Percentiles rank a stretch among this genome's conserved stretches.
Evolutionary conservation across 2,329 filamentous ascomycete species (phyloP).

Genomic region (Cladosporium cucumerinum): DNA sequence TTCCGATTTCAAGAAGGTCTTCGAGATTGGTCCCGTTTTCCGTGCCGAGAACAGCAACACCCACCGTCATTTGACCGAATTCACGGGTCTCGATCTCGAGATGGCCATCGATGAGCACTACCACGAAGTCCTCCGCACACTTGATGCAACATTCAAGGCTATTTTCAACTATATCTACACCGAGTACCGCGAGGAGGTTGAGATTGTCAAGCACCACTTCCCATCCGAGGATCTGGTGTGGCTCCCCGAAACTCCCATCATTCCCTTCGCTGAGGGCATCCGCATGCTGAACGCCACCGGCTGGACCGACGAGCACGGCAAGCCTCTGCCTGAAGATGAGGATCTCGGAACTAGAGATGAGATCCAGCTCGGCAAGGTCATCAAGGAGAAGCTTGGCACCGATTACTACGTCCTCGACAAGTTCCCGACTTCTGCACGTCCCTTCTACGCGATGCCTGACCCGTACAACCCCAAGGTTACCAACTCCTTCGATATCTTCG

Average conservation of each 20-base stretch:
- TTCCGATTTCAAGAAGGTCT: constrained; percentile 83
- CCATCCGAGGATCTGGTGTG: constrained; percentile 83
- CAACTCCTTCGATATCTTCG: constrained; percentile 93
- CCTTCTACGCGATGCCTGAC: constrained; percentile 89
- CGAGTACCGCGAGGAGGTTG: constrained; percentile 67
- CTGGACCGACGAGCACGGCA: constrained; percentile 73
- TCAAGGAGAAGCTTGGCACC: constrained; percentile 81
- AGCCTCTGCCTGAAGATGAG: constrained; percentile 66
- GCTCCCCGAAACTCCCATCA: constrained; percentile 77
- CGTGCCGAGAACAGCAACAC: constrained; percentile 95
- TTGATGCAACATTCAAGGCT: constrained; percentile 77
- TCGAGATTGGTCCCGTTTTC: constrained; percentile 87
- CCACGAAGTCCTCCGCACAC: constrained; percentile 74
- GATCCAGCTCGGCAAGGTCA: constrained; percentile 76
- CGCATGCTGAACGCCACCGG: constrained; percentile 75
- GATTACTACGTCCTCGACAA: constrained; percentile 96
- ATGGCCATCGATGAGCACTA: constrained; percentile 90
- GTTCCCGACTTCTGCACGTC: constrained; percentile 78
- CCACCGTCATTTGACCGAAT: constrained; percentile 89
- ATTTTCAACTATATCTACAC: constrained; percentile 72
- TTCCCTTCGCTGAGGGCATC: constrained; percentile 76
- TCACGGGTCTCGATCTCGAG: constrained; percentile 87
- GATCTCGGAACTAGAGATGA: constrained; percentile 84
- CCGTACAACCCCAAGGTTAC: constrained; percentile 68
- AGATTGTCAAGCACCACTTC: constrained; percentile 77